Evolutionary conservation across 768 basidiomycete genomes (phyloP).

Genomic region (Heimioporus sp.): DNA sequence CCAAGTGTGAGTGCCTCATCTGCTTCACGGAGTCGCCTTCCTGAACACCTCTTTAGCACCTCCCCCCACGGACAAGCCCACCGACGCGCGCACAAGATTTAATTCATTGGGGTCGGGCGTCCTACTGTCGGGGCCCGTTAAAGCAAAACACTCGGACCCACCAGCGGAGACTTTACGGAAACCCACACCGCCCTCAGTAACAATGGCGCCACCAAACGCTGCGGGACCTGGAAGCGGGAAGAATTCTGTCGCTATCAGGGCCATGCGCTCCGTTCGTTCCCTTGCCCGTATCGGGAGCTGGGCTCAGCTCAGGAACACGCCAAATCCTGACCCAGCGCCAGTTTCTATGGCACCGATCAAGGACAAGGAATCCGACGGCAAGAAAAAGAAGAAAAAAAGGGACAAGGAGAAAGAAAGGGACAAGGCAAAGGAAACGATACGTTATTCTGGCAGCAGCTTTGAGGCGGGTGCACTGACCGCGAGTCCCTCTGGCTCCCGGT

Average conservation of each 20-base stretch:
- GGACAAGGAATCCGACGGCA: conserved; percentile 29
- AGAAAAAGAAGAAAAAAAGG: conserved; percentile 39
- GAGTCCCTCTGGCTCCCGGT: conserved; percentile 27
- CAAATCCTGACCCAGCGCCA: conserved; percentile 30
- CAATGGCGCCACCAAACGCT: conserved; percentile 38
- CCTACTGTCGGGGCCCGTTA: conserved; percentile 29
- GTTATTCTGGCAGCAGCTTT: conserved; percentile 62
- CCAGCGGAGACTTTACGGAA: conserved; percentile 10
- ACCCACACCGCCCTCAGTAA: conserved; percentile 27
- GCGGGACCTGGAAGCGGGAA: conserved; percentile 30
- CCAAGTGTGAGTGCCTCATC: conserved; percentile 25
- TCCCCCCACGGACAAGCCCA: conserved; percentile 35
- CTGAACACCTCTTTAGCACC: conserved; percentile 38
- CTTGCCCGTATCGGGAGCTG: conserved; percentile 72
- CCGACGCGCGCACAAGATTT: conserved; percentile 49
- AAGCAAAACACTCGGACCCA: conserved; percentile 14
- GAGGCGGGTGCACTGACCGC: conserved; percentile 59
- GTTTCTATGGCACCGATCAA: conserved; percentile 25
- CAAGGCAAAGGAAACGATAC: conserved; percentile 34
- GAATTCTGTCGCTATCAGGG: conserved; percentile 72
- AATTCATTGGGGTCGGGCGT: conserved; percentile 58
- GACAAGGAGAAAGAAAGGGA: conserved; percentile 36
- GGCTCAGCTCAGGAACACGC: conserved; percentile 52
- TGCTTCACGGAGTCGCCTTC: neutral
- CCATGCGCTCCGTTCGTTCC: conserved; percentile 73